Percentiles rank a stretch among this genome's conserved stretches.
Conservation (phyloP, 2,329 filamentous ascomycete species). For the Lecanicillium sp. region DNA sequence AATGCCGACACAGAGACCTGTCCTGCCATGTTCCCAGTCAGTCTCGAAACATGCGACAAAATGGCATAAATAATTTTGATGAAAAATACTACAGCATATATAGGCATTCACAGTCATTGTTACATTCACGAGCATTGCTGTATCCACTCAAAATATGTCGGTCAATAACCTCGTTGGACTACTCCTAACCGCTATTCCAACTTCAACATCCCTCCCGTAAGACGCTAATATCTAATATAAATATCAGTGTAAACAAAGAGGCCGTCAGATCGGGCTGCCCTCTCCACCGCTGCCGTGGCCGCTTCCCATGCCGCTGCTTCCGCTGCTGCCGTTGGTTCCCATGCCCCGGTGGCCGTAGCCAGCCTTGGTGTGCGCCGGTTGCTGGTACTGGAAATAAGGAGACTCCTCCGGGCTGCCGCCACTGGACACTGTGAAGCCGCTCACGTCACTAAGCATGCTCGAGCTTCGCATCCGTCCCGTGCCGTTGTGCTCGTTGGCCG, state of each 20-base stretch:
- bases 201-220: slow-evolving; percentile 1
- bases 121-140: too few species aligned
- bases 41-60: too few species aligned
- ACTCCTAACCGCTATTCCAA: slow-evolving; percentile 12
- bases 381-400: neutral
- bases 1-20: too few species aligned
- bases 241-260: slow-evolving; percentile 18
- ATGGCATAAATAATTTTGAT: too few species aligned
- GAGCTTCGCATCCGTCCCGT: slow-evolving; percentile 54
- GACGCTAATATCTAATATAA: slow-evolving; percentile 13
- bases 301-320: slow-evolving; percentile 44
- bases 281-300: slow-evolving; percentile 47
- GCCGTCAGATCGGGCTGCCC: slow-evolving; percentile 39
- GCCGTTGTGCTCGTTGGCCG: slow-evolving; percentile 19
- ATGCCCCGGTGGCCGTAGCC: neutral
- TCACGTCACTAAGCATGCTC: slow-evolving; percentile 61
- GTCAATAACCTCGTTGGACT: too few species aligned
- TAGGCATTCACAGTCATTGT: too few species aligned
- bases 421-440: slow-evolving; percentile 60
- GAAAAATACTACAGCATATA: too few species aligned
- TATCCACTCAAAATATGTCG: too few species aligned
- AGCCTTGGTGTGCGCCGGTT: neutral
- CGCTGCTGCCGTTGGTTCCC: slow-evolving; percentile 22
- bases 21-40: too few species aligned
- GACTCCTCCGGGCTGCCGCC: slow-evolving; percentile 35